Conservation (phyloP, 768 basidiomycete genomes). For the Kockovaella imperatae region DNA sequence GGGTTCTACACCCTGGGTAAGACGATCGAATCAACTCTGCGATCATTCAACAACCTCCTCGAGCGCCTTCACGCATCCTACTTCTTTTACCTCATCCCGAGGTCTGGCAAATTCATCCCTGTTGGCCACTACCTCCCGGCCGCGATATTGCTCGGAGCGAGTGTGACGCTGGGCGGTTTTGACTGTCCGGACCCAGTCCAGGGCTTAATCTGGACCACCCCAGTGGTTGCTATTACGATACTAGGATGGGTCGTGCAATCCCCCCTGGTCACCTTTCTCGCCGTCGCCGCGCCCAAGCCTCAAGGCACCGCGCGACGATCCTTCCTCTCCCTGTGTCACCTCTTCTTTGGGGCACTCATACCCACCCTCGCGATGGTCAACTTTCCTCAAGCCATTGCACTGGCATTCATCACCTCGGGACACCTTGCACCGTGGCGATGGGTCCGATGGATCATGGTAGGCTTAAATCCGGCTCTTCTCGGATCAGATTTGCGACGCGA, state of each 20-base stretch:
- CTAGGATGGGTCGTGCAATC: slow-evolving; percentile 46
- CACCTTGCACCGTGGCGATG: slow-evolving; percentile 12
- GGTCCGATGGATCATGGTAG: slow-evolving; percentile 1
- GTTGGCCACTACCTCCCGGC: slow-evolving; percentile 87
- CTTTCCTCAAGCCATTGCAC: slow-evolving; percentile 73
- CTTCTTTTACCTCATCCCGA: slow-evolving; percentile 83
- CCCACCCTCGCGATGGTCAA: slow-evolving; percentile 82
- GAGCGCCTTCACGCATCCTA: slow-evolving; percentile 96
- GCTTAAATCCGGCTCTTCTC: background rate
- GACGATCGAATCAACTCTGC: slow-evolving; percentile 74
- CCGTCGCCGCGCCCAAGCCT: slow-evolving; percentile 12
- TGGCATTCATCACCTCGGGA: slow-evolving; percentile 50
- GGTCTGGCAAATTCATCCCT: slow-evolving; percentile 64
- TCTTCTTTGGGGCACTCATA: slow-evolving; percentile 76
- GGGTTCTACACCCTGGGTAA: slow-evolving; percentile 92
- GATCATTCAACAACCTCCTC: slow-evolving; percentile 86
- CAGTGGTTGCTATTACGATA: slow-evolving; percentile 9
- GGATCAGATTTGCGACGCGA: background rate
- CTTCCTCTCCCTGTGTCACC: slow-evolving; percentile 58
- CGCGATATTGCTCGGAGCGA: slow-evolving; percentile 71
- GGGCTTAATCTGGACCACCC: slow-evolving; percentile 55
- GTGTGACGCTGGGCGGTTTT: slow-evolving; percentile 78
- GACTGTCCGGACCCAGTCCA: slow-evolving; percentile 47
- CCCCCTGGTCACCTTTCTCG: slow-evolving; percentile 3
- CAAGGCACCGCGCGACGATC: slow-evolving; percentile 1